phyloP scores from a whole-genome alignment of 2,329 filamentous ascomycete genomes.

The Lecanicillium sp. region DNA sequence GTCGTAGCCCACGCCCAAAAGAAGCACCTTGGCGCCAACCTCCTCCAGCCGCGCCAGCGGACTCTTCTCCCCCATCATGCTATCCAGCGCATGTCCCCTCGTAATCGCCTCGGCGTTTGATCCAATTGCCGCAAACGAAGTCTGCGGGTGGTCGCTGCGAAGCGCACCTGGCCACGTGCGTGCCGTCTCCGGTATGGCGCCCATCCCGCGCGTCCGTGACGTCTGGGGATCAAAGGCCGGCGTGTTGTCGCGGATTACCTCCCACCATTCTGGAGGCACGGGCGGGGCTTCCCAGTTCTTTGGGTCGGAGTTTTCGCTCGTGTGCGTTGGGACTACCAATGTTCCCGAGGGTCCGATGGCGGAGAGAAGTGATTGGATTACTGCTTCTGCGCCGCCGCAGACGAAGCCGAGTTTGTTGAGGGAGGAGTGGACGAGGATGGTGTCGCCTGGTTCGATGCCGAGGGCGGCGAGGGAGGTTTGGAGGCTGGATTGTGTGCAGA shows the following conservation, averaged over 20 bases:
- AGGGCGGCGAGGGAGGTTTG: neutral
- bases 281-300: slow-evolving; percentile 10
- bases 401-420: slow-evolving; percentile 8
- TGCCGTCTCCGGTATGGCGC: slow-evolving; percentile 10
- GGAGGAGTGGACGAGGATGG: slow-evolving; percentile 9
- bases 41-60: slow-evolving; percentile 6
- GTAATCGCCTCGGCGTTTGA: slow-evolving; percentile 4
- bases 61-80: slow-evolving; percentile 5
- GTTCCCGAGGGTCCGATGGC: slow-evolving; percentile 9
- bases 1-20: slow-evolving; percentile 10
- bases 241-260: slow-evolving; percentile 10
- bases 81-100: neutral
- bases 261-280: slow-evolving; percentile 11
- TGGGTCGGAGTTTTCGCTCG: slow-evolving; percentile 12
- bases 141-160: slow-evolving; percentile 14
- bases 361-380: slow-evolving; percentile 7
- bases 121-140: slow-evolving; percentile 10
- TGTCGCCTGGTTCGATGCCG: slow-evolving; percentile 7
- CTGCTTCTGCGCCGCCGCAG: slow-evolving; percentile 10
- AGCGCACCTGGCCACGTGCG: slow-evolving; percentile 11
- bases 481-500: slow-evolving; percentile 7
- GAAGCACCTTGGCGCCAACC: slow-evolving; percentile 8
- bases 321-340: slow-evolving; percentile 12
- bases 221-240: slow-evolving; percentile 9
- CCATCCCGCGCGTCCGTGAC: slow-evolving; percentile 7